phyloP scores from a whole-genome alignment of 768 basidiomycete genomes.

The Omphalotus guepiniiformis region DNA sequence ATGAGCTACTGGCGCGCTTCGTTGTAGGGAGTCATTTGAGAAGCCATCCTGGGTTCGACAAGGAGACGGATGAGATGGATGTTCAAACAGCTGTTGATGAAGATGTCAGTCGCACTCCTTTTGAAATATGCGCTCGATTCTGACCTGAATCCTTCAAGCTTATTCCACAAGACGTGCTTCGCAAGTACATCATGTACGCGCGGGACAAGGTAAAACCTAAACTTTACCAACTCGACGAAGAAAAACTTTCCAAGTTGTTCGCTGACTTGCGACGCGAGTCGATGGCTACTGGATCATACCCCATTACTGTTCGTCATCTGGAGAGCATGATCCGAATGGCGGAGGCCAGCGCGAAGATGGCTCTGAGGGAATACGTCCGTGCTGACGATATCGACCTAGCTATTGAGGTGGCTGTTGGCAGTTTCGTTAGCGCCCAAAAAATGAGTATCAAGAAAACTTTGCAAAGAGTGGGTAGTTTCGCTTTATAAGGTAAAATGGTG shows the following conservation, averaged over 20 bases:
- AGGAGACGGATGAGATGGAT: slow-evolving; percentile 85
- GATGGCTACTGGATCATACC: slow-evolving; percentile 95
- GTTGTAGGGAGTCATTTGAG: slow-evolving; percentile 97
- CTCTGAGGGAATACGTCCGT: slow-evolving; percentile 91
- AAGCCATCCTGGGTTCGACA: slow-evolving; percentile 90
- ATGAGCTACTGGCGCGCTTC: slow-evolving; percentile 93
- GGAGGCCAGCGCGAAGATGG: slow-evolving; percentile 98
- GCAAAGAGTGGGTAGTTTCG: slow-evolving; percentile 63
- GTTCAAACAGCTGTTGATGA: slow-evolving; percentile 87
- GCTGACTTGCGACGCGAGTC: slow-evolving; percentile 95
- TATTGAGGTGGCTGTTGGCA: slow-evolving; percentile 91
- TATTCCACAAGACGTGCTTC: slow-evolving; percentile 93
- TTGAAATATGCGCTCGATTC: background rate
- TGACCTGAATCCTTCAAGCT: slow-evolving; percentile 47
- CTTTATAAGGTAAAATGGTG: background rate
- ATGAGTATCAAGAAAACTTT: slow-evolving; percentile 98
- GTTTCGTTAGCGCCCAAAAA: slow-evolving; percentile 96
- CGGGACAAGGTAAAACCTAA: slow-evolving; percentile 91
- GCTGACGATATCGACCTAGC: slow-evolving; percentile 96
- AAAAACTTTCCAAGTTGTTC: slow-evolving; percentile 91
- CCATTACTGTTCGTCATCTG: slow-evolving; percentile 95
- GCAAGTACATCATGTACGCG: slow-evolving; percentile 99
- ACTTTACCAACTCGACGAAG: slow-evolving; percentile 91
- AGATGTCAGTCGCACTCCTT: slow-evolving; percentile 58
- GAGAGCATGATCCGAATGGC: slow-evolving; percentile 99